Percentiles rank a stretch among this genome's conserved stretches.
Conservation (phyloP, 441 rosid genomes). For the Mallotus repandus region DNA sequence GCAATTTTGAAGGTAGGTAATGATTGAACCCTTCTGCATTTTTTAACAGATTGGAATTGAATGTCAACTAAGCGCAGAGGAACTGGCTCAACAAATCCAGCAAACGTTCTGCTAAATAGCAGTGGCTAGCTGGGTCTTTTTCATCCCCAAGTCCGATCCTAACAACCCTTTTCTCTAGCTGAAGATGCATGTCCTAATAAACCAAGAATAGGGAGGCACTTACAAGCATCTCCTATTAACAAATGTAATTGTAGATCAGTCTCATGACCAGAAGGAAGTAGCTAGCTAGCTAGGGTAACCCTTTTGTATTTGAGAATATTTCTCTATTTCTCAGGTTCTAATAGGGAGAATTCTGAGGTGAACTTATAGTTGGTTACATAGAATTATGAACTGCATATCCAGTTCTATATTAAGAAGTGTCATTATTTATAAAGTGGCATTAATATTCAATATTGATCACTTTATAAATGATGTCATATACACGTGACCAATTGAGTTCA, state of each 20-base stretch:
- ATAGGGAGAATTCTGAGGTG: not conserved
- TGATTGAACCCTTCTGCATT: constrained; percentile 14
- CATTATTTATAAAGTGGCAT: no score
- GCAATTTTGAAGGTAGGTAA: constrained; percentile 8
- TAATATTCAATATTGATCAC: no score
- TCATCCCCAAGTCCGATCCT: not conserved
- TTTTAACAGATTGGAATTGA: constrained; percentile 81
- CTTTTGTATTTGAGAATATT: constrained; percentile 17
- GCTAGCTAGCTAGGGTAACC: constrained; percentile 17
- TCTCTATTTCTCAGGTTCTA: constrained; percentile 20
- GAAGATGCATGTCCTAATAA: constrained; percentile 16
- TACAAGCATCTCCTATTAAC: constrained; percentile 23
- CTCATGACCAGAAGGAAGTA: constrained; percentile 10
- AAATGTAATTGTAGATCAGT: constrained; percentile 21
- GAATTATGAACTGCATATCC: no score
- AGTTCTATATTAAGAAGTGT: no score
- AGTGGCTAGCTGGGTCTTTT: not conserved
- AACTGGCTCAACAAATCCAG: constrained; percentile 86
- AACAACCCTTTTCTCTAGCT: not conserved
- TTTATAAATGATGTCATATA: no score
- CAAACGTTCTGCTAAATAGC: constrained; percentile 60
- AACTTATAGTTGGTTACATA: no score
- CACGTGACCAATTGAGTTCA: no score
- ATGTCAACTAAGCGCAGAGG: constrained; percentile 95
- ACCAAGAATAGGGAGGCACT: constrained; percentile 20